These are phyloP conservation scores for Gloeophyllum trabeum DNA, from an alignment of 768 basidiomycete genomes.

Conservation along the genomic window DNA sequence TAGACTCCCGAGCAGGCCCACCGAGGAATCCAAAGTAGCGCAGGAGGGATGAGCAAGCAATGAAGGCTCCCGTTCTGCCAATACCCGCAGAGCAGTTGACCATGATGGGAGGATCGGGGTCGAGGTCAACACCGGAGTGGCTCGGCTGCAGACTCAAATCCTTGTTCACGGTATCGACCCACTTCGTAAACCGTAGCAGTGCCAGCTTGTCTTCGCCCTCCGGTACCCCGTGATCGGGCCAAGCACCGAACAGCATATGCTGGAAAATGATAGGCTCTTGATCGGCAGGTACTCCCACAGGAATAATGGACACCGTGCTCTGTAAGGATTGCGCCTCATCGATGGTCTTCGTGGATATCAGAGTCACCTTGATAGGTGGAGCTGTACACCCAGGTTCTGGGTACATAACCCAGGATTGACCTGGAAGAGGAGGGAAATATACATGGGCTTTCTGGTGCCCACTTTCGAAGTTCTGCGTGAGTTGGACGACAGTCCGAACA, in stretches of 20 bases:
- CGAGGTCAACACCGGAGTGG: constrained; percentile 13
- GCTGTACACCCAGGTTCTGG: constrained; percentile 32
- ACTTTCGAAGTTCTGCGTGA: constrained; percentile 63
- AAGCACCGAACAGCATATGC: constrained; percentile 64
- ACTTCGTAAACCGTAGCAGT: constrained; percentile 46
- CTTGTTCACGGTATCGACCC: constrained; percentile 56
- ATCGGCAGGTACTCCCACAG: constrained; percentile 9
- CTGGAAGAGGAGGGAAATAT: constrained; percentile 60
- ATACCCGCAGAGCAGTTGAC: constrained; percentile 83
- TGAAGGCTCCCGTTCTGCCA: constrained; percentile 81
- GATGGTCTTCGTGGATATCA: constrained; percentile 33
- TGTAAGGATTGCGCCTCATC: constrained; percentile 48
- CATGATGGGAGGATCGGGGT: constrained; percentile 67
- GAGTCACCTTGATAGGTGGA: constrained; percentile 44
- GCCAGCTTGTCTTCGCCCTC: constrained; percentile 42
- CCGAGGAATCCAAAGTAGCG: constrained; percentile 39
- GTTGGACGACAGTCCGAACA: constrained; percentile 70
- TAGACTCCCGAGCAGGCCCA: constrained; percentile 12
- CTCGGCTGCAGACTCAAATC: constrained; percentile 23
- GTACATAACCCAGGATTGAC: constrained; percentile 31
- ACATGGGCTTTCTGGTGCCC: constrained; percentile 64
- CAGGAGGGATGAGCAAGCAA: constrained; percentile 70
- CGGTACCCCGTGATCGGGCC: constrained; percentile 86
- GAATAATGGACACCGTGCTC: constrained; percentile 45
- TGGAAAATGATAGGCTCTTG: constrained; percentile 39